phyloP scores from a whole-genome alignment of 2,329 filamentous ascomycete genomes.

The Aspergillus pseudoglaucus region DNA sequence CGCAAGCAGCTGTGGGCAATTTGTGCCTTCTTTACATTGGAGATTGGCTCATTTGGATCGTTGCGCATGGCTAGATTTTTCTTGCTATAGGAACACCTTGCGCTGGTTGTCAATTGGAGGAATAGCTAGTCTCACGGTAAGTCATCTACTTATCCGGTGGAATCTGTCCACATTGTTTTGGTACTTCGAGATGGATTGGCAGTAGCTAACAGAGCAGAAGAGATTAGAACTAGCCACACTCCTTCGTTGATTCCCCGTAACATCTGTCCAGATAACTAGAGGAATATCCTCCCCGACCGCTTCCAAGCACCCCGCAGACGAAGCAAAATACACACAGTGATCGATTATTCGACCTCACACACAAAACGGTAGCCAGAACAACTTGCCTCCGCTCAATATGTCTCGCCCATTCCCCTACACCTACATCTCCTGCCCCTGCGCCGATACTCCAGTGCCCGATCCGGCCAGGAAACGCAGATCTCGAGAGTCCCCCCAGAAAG shows the following conservation, averaged over 20 bases:
- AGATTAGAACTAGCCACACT: neutral
- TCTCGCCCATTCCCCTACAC: slow-evolving; percentile 56
- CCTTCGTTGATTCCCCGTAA: neutral
- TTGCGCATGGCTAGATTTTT: neutral
- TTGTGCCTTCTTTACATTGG: neutral
- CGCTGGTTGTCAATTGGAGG: neutral
- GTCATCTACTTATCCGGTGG: neutral
- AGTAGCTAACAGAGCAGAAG: neutral
- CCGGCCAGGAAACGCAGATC: slow-evolving; percentile 33
- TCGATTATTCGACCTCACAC: neutral
- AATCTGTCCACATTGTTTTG: neutral
- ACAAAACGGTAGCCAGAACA: no score
- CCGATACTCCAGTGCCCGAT: slow-evolving; percentile 41
- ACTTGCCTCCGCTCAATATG: slow-evolving; percentile 31
- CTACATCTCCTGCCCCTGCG: slow-evolving; percentile 60
- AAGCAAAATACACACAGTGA: neutral
- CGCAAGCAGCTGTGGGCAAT: neutral
- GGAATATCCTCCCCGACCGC: neutral
- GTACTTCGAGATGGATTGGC: neutral
- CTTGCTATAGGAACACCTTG: neutral
- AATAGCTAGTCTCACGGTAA: neutral
- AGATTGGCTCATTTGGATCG: no score
- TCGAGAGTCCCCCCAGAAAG: slow-evolving; percentile 28
- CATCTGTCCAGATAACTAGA: neutral
- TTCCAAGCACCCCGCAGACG: neutral